Conservation (phyloP, 2,329 filamentous ascomycete genomes). For the Neonectria hederae region DNA sequence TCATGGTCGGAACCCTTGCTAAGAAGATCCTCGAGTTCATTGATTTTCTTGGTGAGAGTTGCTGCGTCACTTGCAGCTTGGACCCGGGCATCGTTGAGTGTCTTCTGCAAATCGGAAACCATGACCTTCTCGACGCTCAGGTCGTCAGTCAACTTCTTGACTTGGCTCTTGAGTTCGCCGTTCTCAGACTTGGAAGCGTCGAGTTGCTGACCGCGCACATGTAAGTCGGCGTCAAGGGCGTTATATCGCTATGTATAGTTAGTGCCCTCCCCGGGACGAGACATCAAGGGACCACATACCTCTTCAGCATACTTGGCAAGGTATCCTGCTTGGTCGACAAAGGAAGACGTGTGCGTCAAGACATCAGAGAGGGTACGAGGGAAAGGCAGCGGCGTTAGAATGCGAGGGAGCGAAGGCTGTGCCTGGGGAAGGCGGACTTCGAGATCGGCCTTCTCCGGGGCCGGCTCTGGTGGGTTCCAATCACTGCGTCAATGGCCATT, state of each 20-base stretch:
- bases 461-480: conserved; percentile 4
- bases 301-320: conserved; percentile 30
- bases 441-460: conserved; percentile 19
- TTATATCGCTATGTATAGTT: background rate
- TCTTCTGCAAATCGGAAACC: too few relatives aligned
- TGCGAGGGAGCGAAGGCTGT: conserved; percentile 18
- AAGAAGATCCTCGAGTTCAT: too few relatives aligned
- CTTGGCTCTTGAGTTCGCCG: background rate
- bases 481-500: background rate
- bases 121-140: too few relatives aligned
- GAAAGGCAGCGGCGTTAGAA: conserved; percentile 23
- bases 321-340: conserved; percentile 31
- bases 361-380: conserved; percentile 25
- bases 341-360: conserved; percentile 23
- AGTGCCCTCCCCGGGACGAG: background rate
- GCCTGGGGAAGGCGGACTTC: conserved; percentile 28
- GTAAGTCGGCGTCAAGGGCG: conserved; percentile 15
- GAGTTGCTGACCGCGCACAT: background rate
- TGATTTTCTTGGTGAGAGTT: too few relatives aligned
- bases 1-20: too few relatives aligned
- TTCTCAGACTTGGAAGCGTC: background rate
- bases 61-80: too few relatives aligned
- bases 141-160: too few relatives aligned
- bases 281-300: background rate
- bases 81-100: too few relatives aligned